These are phyloP conservation scores for Macrophomina phaseolina DNA, from an alignment of 2,329 filamentous ascomycete species.

Conservation along the genomic window DNA sequence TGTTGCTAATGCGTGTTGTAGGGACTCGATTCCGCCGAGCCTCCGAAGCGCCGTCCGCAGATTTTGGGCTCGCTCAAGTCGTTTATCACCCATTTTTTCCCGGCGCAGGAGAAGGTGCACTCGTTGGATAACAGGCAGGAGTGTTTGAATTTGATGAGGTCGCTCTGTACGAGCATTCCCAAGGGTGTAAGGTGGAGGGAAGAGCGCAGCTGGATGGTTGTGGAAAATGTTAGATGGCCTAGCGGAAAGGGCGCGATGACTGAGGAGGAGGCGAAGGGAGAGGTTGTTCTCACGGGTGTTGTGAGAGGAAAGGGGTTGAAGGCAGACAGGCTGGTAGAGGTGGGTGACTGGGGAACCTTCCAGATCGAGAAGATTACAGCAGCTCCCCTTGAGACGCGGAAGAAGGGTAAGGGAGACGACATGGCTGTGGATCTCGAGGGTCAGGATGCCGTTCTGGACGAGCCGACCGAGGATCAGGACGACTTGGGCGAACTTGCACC, in stretches of 20 bases:
- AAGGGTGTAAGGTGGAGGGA: slow-evolving; percentile 97
- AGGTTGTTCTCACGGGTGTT: slow-evolving; percentile 80
- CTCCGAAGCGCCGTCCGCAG: slow-evolving; percentile 76
- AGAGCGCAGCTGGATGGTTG: slow-evolving; percentile 92
- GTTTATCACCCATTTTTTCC: slow-evolving; percentile 94
- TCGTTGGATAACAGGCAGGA: slow-evolving; percentile 89
- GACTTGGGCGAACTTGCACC: slow-evolving; percentile 83
- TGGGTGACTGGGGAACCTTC: slow-evolving; percentile 93
- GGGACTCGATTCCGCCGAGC: slow-evolving; percentile 76
- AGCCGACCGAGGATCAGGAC: slow-evolving; percentile 79
- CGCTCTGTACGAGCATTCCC: slow-evolving; percentile 87
- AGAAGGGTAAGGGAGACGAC: slow-evolving; percentile 64
- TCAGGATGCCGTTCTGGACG: slow-evolving; percentile 65
- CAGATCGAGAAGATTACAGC: slow-evolving; percentile 88
- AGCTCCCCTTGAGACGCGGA: slow-evolving; percentile 67
- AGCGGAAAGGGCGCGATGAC: slow-evolving; percentile 51
- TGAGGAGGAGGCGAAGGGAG: slow-evolving; percentile 56
- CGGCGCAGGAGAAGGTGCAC: slow-evolving; percentile 87
- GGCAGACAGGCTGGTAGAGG: slow-evolving; percentile 84
- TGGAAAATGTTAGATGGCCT: slow-evolving; percentile 80
- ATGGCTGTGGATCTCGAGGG: slow-evolving; percentile 70
- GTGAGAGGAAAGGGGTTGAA: slow-evolving; percentile 87
- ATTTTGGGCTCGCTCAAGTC: slow-evolving; percentile 85
- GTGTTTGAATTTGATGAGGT: slow-evolving; percentile 86
- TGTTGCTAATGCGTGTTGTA: slow-evolving; percentile 26